phyloP scores from a whole-genome alignment of 176 grass and related monocot genomes.

The Cymbopogon citratus region DNA sequence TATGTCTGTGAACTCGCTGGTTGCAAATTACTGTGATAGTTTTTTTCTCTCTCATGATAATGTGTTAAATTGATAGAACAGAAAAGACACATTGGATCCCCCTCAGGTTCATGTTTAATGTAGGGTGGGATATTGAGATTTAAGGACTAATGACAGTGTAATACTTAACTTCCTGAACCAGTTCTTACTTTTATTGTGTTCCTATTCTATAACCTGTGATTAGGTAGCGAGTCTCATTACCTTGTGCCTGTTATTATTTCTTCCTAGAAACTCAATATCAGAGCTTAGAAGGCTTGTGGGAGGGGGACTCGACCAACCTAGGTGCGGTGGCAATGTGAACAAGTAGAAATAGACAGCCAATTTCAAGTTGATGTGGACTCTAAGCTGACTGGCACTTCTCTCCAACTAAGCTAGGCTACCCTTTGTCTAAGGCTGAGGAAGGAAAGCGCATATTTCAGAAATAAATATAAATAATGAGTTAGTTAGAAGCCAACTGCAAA shows the following conservation, averaged over 20 bases:
- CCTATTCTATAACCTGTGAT: conserved; percentile 13
- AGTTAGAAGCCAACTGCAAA: background rate
- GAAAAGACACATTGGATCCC: background rate
- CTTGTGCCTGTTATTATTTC: conserved; percentile 3
- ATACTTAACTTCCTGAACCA: background rate
- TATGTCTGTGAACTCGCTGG: background rate
- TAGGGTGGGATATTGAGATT: background rate
- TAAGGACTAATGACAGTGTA: background rate
- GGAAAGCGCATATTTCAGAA: background rate
- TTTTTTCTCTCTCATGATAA: background rate
- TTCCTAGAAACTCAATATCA: background rate
- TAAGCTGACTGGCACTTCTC: background rate
- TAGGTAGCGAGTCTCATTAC: background rate
- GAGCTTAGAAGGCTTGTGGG: background rate
- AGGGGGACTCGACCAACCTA: background rate
- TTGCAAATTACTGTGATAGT: background rate
- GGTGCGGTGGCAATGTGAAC: background rate
- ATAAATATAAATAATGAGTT: background rate
- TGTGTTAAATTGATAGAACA: conserved; percentile 11
- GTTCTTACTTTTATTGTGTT: background rate
- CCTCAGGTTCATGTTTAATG: background rate
- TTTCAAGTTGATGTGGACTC: background rate
- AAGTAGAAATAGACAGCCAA: background rate
- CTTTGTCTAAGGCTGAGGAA: background rate
- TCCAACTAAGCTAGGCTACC: background rate